Conservation (phyloP, 257 asterid species). For the Solanum bulbocastanum region DNA sequence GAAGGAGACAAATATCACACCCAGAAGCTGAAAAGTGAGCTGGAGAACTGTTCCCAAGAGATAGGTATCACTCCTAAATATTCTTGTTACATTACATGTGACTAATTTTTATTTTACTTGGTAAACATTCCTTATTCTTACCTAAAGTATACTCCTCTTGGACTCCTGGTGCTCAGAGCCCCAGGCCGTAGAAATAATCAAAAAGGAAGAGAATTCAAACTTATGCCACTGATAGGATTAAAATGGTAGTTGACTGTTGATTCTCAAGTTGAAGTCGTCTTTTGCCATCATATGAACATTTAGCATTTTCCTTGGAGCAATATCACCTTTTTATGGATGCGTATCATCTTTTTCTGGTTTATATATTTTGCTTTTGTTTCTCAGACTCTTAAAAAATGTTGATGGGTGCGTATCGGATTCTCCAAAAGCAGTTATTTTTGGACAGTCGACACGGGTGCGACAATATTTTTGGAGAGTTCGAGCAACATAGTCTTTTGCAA, state of each 20-base stretch:
- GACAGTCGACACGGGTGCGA: neutral
- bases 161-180: neutral
- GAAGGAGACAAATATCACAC: conserved; percentile 63
- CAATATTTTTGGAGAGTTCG: neutral
- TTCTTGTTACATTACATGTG: neutral
- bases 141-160: neutral
- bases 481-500: neutral
- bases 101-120: neutral
- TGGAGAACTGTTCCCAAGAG: conserved; percentile 68
- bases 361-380: neutral
- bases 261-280: neutral
- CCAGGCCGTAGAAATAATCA: neutral
- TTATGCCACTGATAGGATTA: neutral
- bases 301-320: neutral
- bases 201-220: neutral
- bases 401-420: neutral
- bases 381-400: neutral
- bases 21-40: conserved; percentile 72
- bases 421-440: neutral
- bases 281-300: neutral
- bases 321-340: neutral
- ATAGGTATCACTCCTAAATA: conserved; percentile 45
- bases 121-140: neutral
- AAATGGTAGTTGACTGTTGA: neutral
- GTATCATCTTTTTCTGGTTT: neutral